These are phyloP conservation scores for Chytriomyces hyalinus DNA, from an alignment of 192 early-diverging fungal genomes.

Conservation along the genomic window DNA sequence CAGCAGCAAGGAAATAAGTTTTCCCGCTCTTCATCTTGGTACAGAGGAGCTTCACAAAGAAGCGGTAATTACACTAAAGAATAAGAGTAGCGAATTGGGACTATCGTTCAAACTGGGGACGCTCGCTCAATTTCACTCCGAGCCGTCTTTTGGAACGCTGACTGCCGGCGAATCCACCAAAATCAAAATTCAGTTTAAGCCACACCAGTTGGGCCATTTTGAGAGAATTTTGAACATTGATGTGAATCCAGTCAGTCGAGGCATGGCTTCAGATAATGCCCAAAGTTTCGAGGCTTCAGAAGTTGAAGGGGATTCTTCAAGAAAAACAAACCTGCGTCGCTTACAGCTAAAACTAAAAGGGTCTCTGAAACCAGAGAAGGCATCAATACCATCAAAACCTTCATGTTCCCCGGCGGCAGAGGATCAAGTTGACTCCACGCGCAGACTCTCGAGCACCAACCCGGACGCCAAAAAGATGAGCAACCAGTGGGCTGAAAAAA, in stretches of 20 bases:
- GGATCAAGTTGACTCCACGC: neutral
- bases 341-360: constrained; percentile 19
- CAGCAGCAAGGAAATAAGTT: constrained; percentile 35
- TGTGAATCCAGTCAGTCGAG: constrained; percentile 26
- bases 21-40: constrained; percentile 20
- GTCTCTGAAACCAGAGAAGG: neutral
- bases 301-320: neutral
- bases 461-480: constrained; percentile 1
- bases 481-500: constrained; percentile 49
- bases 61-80: constrained; percentile 31
- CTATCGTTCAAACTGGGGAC: constrained; percentile 38
- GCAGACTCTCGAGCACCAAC: neutral
- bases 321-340: constrained; percentile 9
- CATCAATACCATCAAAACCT: neutral
- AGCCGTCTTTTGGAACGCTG: constrained; percentile 39
- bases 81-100: constrained; percentile 38
- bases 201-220: constrained; percentile 55
- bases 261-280: neutral
- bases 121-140: constrained; percentile 51
- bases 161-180: constrained; percentile 24
- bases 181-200: constrained; percentile 47
- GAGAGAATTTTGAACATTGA: constrained; percentile 29
- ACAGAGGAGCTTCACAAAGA: neutral
- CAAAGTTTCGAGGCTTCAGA: neutral
- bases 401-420: constrained; percentile 8